Conservation (phyloP, 192 early-diverging fungal genomes). For the Rhizoclosmatium sp. region DNA sequence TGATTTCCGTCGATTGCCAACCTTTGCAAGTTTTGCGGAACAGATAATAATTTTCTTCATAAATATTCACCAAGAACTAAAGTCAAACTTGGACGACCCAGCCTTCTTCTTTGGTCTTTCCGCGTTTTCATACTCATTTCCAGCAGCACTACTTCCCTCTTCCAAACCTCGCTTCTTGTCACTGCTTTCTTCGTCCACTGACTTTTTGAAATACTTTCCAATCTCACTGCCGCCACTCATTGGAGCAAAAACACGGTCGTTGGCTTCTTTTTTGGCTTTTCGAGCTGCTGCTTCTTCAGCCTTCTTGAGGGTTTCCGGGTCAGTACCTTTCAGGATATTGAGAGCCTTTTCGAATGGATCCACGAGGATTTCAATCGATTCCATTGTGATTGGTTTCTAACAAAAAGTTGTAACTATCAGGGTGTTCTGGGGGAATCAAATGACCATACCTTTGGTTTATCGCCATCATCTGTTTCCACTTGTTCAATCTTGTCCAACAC, state of each 20-base stretch:
- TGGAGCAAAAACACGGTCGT: slow-evolving; percentile 6
- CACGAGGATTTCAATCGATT: slow-evolving; percentile 75
- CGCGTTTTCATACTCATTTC: not conserved
- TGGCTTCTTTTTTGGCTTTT: slow-evolving; percentile 67
- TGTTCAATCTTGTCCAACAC: slow-evolving; percentile 83
- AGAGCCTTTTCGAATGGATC: slow-evolving; percentile 85
- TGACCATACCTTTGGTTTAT: slow-evolving; percentile 68
- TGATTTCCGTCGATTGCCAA: no score
- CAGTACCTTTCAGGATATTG: slow-evolving; percentile 64
- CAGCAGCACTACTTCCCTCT: not conserved
- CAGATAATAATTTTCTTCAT: no score
- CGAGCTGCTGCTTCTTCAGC: slow-evolving; percentile 70
- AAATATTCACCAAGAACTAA: slow-evolving; percentile 30
- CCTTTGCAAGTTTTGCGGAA: no score
- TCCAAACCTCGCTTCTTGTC: not conserved
- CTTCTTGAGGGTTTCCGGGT: slow-evolving; percentile 62
- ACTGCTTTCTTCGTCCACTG: slow-evolving; percentile 13
- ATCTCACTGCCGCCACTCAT: slow-evolving; percentile 46
- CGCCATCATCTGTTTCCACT: slow-evolving; percentile 70
- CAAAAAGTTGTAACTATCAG: not conserved
- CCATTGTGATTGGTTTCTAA: slow-evolving; percentile 74
- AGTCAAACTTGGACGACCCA: slow-evolving; percentile 13
- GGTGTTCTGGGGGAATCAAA: not conserved
- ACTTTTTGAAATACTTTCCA: slow-evolving; percentile 69
- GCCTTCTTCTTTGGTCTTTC: slow-evolving; percentile 27